phyloP scores from a whole-genome alignment of 139 green algal genomes.

The Chlorella sp. region DNA sequence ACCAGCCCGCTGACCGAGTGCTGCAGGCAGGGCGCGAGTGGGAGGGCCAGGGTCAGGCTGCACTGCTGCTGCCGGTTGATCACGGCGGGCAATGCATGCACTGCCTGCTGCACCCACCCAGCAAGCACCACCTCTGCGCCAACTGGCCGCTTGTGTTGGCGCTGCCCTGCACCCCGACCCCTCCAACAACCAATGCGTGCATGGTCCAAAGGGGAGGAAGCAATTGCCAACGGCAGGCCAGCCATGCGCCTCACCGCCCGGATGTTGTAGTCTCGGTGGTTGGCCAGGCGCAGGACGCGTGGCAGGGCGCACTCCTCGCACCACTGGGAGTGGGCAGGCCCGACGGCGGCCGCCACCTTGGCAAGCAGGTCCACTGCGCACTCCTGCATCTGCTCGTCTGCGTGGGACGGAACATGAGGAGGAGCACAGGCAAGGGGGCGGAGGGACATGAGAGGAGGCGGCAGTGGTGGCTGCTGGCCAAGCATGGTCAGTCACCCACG shows the following conservation, averaged over 20 bases:
- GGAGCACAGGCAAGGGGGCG: background rate
- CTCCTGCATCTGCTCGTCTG: conserved; percentile 46
- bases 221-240: background rate
- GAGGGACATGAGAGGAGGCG: background rate
- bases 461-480: background rate
- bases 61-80: no score
- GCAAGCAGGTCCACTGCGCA: conserved; percentile 28
- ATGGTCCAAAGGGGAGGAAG: no score
- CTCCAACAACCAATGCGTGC: no score
- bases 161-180: no score
- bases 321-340: background rate
- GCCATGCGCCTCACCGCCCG: background rate
- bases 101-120: no score
- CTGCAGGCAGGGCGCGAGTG: background rate
- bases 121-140: no score
- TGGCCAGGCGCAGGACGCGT: background rate
- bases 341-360: conserved; percentile 3
- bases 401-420: background rate
- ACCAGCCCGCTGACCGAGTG: conserved; percentile 5
- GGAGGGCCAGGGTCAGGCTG: background rate
- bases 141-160: no score
- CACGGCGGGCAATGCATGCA: no score
- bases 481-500: background rate
- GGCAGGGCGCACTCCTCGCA: conserved; percentile 23
- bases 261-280: conserved; percentile 29